Percentiles rank a stretch among this genome's conserved stretches.
phyloP scores from a whole-genome alignment of 805 yeast genomes.

The Zygosaccharomyces gambellarensis region DNA sequence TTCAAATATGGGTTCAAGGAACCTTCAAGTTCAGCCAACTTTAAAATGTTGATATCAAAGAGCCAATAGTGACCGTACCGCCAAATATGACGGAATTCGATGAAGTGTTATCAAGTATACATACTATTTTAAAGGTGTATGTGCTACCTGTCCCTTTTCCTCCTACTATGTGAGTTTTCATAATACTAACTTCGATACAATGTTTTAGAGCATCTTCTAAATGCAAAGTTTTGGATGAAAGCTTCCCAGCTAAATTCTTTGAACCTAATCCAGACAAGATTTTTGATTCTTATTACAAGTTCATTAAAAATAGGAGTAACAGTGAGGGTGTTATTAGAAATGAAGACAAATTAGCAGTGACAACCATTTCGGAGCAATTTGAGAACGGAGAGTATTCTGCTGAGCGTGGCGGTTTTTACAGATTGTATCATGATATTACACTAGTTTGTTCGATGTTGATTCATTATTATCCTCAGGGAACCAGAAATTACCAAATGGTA shows the following conservation, averaged over 20 bases:
- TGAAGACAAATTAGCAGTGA: slow-evolving; percentile 27
- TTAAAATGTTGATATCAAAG: background rate
- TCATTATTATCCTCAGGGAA: slow-evolving; percentile 45
- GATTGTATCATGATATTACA: slow-evolving; percentile 62
- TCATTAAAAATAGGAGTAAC: slow-evolving; percentile 29
- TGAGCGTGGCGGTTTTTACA: slow-evolving; percentile 42
- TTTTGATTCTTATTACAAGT: slow-evolving; percentile 39
- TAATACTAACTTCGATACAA: slow-evolving; percentile 13
- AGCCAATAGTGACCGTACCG: background rate
- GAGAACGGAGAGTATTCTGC: slow-evolving; percentile 37
- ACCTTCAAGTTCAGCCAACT: background rate
- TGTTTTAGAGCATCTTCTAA: slow-evolving; percentile 26
- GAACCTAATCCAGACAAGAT: slow-evolving; percentile 44
- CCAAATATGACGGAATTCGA: slow-evolving; percentile 4
- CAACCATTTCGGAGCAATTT: slow-evolving; percentile 43
- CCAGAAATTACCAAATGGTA: slow-evolving; percentile 44
- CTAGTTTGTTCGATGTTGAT: slow-evolving; percentile 49
- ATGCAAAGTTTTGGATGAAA: slow-evolving; percentile 31
- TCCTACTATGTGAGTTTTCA: background rate
- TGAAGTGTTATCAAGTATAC: slow-evolving; percentile 16
- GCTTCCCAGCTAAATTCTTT: slow-evolving; percentile 44
- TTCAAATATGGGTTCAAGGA: background rate
- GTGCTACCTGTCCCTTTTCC: slow-evolving; percentile 5
- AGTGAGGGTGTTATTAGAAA: slow-evolving; percentile 20
- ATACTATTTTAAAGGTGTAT: slow-evolving; percentile 23